Percentiles rank a stretch among this genome's conserved stretches.
These are phyloP conservation scores for Galerina marginata DNA, from an alignment of 768 basidiomycete species.

Conservation along the genomic window DNA sequence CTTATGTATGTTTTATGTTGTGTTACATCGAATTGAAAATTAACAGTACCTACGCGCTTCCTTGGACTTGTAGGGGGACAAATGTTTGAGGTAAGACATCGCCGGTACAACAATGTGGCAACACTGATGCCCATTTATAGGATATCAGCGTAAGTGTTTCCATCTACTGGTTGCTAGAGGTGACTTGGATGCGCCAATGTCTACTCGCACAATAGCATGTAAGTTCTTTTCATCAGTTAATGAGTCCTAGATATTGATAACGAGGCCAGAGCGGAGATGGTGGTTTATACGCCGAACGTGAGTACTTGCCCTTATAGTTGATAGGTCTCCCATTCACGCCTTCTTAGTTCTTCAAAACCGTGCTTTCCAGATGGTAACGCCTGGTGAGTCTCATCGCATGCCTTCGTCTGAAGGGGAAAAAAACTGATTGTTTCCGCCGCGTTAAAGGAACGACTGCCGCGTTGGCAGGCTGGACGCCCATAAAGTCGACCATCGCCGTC, in stretches of 20 bases:
- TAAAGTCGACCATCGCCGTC: constrained; percentile 55
- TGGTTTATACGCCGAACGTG: constrained; percentile 22
- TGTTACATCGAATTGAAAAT: background rate
- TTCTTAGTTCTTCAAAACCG: background rate
- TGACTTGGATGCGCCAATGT: background rate
- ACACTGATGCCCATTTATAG: background rate
- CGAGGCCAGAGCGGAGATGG: constrained; percentile 16
- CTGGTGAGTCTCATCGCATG: constrained; percentile 40
- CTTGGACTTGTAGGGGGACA: constrained; percentile 29
- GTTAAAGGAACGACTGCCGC: constrained; percentile 49
- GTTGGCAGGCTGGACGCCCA: constrained; percentile 55
- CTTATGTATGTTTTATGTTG: constrained; percentile 45
- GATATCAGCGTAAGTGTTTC: constrained; percentile 1
- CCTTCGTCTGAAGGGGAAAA: background rate
- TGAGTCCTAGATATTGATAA: background rate
- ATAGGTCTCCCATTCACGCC: background rate
- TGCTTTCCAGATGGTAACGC: constrained; percentile 40
- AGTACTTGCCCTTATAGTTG: background rate
- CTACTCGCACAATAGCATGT: background rate
- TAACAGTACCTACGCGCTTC: constrained; percentile 13
- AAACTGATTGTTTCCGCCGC: background rate
- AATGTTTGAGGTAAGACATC: constrained; percentile 59
- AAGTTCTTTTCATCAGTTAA: background rate
- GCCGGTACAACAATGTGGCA: background rate
- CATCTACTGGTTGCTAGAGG: background rate